Base-by-base conservation (phyloP, 768 basidiomycete genomes). In the Lyophyllum atratum region DNA sequence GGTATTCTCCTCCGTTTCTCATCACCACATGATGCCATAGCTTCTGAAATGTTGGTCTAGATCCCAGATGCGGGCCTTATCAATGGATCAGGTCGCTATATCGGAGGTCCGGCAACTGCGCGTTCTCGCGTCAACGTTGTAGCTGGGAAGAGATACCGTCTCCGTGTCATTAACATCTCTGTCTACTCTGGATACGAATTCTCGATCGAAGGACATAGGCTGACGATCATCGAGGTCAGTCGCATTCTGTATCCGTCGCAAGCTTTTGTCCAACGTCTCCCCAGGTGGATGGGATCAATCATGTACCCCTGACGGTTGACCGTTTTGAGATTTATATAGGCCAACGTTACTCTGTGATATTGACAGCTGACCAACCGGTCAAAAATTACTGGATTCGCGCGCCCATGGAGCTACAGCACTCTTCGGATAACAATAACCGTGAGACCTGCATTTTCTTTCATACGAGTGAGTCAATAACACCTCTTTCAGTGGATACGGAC, bases 41-140 rank as follows among this genome's bases (percentile, higher is more conserved):
- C 29, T 24, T 12, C 5, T 22, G 22, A 37, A 50, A 22, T 9
- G 15, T 9, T 11, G 7, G 55, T 39, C 47, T 50, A 52, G 34
- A 59, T 61, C 7, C 57, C 14, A 24, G 55, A 74, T 39, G 70
- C 75, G n/a, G 70, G 39, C 7, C 52, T 63, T 10, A 63, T 63
- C 48, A 83, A 83, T 48, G 80, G 78, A 0, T 64, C 62, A 3
- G 79, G 80, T 21, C 77, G 80, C 40, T 76, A 65, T 58, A 46
- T 60, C 12, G 60, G 60, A 12, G 80, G 83, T 6, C 77, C 79
- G 15, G 29, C 59, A 1, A 56, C 64, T 1, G 64, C 72, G 1
- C 66, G 81, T 25, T 59, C 81, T 0, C 70, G 81, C 4, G 68
- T 84, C 61, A 68, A 69, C 31, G 78, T 84, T 14, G 31, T 58